phyloP scores from a whole-genome alignment of 805 yeast genomes.

The Saccharomycopsis olivae region DNA sequence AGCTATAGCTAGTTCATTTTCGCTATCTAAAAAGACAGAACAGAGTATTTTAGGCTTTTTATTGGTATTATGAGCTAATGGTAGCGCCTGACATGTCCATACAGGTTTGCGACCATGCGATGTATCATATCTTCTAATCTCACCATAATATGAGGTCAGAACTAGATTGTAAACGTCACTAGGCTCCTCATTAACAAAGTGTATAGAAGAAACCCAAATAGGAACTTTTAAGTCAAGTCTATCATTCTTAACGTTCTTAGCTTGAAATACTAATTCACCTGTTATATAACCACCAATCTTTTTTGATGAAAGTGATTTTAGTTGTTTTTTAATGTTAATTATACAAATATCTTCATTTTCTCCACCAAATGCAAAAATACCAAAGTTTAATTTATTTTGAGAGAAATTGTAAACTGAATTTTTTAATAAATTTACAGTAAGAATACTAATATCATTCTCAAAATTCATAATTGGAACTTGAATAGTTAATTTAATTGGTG shows the following conservation, averaged over 20 bases:
- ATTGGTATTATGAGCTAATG: conserved; percentile 2
- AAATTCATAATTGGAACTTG: conserved; percentile 1
- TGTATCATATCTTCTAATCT: conserved; percentile 65
- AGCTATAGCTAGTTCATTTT: conserved; percentile 47
- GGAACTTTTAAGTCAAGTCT: conserved; percentile 73
- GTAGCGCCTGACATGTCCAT: conserved; percentile 2
- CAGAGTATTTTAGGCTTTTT: conserved; percentile 10
- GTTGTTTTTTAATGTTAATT: conserved; percentile 26
- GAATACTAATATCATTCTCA: no score
- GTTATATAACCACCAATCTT: no score
- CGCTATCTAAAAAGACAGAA: conserved; percentile 10
- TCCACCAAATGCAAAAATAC: conserved; percentile 75
- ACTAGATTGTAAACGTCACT: no score
- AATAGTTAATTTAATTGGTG: conserved; percentile 4
- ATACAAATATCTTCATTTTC: conserved; percentile 64
- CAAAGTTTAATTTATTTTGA: conserved; percentile 18
- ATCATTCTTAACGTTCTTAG: conserved; percentile 76
- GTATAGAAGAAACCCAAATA: conserved; percentile 59
- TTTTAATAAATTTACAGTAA: background rate
- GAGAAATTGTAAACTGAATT: conserved; percentile 5
- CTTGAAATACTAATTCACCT: conserved; percentile 48
- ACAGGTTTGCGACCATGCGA: conserved; percentile 58
- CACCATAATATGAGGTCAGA: conserved; percentile 73
- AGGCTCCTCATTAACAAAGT: conserved; percentile 31
- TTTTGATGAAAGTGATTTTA: background rate